A percentile compares a stretch with the other conserved stretches of the same genome.
phyloP scores from a whole-genome alignment of 2,329 filamentous ascomycete genomes.

The Xylaria sp. region DNA sequence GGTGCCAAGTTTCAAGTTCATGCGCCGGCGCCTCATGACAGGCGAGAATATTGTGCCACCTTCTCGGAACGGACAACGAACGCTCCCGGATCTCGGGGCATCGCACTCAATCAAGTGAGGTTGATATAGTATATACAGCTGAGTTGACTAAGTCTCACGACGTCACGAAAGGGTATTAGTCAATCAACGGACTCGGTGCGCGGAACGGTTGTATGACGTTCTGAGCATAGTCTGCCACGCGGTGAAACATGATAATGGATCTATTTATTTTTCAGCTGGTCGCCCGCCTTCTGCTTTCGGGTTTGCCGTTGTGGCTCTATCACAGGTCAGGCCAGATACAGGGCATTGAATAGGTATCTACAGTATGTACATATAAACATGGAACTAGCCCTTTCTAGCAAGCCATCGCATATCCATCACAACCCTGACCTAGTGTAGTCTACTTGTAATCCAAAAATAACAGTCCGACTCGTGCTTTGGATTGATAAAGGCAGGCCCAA shows the following conservation, averaged over 20 bases:
- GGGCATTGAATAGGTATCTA: no score
- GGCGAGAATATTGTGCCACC: constrained; percentile 3
- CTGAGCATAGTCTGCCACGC: background rate
- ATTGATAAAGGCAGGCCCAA: no score
- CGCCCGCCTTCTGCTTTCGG: background rate
- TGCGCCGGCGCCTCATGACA: background rate
- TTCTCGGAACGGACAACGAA: background rate
- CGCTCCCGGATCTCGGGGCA: background rate
- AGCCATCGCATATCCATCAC: no score
- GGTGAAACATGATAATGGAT: background rate
- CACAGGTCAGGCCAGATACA: no score
- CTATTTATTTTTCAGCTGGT: no score
- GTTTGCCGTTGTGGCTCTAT: background rate
- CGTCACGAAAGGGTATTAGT: background rate
- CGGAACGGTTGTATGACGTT: no score
- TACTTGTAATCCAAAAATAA: no score
- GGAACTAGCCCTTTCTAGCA: no score
- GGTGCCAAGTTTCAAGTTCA: background rate
- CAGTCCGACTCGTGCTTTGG: no score
- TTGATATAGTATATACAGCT: background rate
- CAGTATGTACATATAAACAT: no score
- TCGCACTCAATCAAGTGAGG: background rate
- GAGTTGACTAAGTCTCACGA: background rate
- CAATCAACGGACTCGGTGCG: background rate
- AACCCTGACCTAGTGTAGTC: no score